These are phyloP conservation scores for Bothriochloa decipiens DNA, from an alignment of 176 grass and related monocot genomes.

Conservation along the genomic window DNA sequence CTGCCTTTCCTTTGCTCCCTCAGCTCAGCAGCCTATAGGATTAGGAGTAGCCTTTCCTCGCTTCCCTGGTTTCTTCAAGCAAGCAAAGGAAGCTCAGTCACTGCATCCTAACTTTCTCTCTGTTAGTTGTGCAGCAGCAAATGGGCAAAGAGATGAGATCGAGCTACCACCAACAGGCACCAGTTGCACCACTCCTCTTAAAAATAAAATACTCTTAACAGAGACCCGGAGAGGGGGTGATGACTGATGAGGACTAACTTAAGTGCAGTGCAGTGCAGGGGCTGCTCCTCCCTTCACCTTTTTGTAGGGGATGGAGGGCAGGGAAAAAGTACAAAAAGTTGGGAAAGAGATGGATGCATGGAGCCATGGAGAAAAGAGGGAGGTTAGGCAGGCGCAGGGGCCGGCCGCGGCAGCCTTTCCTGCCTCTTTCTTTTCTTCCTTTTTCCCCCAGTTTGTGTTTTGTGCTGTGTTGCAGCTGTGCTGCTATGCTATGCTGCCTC, in stretches of 20 bases:
- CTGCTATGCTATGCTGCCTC: constrained; percentile 41
- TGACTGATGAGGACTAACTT: constrained; percentile 43
- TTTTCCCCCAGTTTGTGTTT: constrained; percentile 2
- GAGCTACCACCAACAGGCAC: constrained; percentile 1
- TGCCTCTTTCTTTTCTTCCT: not conserved
- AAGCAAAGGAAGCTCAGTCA: constrained; percentile 15
- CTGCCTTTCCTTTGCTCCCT: not conserved
- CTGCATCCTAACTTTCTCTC: constrained; percentile 10
- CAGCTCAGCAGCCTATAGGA: not conserved
- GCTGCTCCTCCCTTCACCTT: constrained; percentile 28
- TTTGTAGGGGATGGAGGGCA: constrained; percentile 50
- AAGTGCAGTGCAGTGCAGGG: not conserved
- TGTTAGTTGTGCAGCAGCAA: constrained; percentile 21
- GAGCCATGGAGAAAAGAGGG: not conserved
- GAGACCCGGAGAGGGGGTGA: not conserved
- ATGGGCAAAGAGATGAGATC: not conserved
- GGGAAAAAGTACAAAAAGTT: constrained; percentile 51
- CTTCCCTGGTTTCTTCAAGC: too few relatives aligned
- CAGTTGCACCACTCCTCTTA: not conserved
- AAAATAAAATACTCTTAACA: constrained; percentile 7
- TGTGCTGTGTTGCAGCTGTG: not conserved
- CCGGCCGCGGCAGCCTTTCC: not conserved
- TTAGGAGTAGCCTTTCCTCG: not conserved
- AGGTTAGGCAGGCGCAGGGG: not conserved
- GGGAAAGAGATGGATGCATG: constrained; percentile 45